phyloP scores from a whole-genome alignment of 495 filamentous ascomycete species.

The Aspergillus nanangensis region DNA sequence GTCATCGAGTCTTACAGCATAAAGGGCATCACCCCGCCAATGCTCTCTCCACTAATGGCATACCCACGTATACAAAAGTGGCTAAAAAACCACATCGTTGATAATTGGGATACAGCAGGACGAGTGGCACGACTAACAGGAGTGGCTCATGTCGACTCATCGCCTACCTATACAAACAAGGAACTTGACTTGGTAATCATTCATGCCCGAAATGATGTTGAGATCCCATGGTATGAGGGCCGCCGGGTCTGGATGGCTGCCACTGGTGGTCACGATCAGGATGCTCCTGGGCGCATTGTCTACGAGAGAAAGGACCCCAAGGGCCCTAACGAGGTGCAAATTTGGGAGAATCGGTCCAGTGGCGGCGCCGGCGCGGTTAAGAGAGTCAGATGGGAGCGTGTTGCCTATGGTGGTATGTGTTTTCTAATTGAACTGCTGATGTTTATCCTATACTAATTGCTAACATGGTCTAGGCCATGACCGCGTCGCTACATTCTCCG shows the following conservation, averaged over 20 bases:
- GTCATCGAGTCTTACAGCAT: conserved; percentile 70
- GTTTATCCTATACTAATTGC: not conserved
- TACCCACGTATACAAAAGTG: conserved; percentile 50
- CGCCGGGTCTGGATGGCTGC: conserved; percentile 48
- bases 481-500: conserved; percentile 44
- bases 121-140: conserved; percentile 43
- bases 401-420: conserved; percentile 43
- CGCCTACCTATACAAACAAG: conserved; percentile 35
- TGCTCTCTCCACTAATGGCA: conserved; percentile 66
- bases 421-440: not conserved
- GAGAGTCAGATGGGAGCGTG: conserved; percentile 43
- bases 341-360: conserved; percentile 32
- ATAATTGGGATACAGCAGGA: conserved; percentile 51
- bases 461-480: conserved; percentile 39
- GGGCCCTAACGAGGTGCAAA: conserved; percentile 27
- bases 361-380: conserved; percentile 38
- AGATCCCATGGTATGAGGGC: conserved; percentile 63
- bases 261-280: conserved; percentile 40
- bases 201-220: conserved; percentile 69
- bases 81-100: conserved; percentile 43
- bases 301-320: conserved; percentile 31
- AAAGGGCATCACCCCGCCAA: conserved; percentile 71
- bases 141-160: conserved; percentile 18
- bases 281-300: conserved; percentile 46
- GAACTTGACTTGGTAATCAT: conserved; percentile 65